Percentiles rank a stretch among this genome's conserved stretches.
These are phyloP conservation scores for Barbarea vulgaris DNA, from an alignment of 345 rosid genomes.

Conservation along the genomic window DNA sequence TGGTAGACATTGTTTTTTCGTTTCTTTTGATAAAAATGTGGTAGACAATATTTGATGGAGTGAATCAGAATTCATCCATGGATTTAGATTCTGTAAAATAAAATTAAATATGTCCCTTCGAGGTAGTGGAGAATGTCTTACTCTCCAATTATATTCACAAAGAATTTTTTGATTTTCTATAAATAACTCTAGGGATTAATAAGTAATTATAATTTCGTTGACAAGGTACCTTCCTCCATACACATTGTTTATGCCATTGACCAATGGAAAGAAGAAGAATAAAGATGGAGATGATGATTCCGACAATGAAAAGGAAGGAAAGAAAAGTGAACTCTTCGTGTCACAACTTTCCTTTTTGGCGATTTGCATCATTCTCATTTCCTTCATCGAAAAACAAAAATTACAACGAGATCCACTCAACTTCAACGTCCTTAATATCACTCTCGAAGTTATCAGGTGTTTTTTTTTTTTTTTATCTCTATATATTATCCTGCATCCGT, in stretches of 20 bases:
- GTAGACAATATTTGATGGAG: slow-evolving; percentile 9
- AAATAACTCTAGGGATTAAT: neutral
- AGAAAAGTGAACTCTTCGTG: slow-evolving; percentile 23
- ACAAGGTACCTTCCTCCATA: slow-evolving; percentile 71
- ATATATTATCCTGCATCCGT: neutral
- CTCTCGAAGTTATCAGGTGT: slow-evolving; percentile 66
- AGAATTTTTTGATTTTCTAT: neutral
- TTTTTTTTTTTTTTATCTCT: neutral
- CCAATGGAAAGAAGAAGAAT: neutral
- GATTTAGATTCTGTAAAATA: slow-evolving; percentile 3
- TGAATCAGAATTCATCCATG: slow-evolving; percentile 12
- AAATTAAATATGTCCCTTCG: neutral
- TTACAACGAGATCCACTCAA: slow-evolving; percentile 61
- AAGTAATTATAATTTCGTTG: neutral
- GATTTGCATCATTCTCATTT: slow-evolving; percentile 51
- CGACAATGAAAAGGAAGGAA: slow-evolving; percentile 2
- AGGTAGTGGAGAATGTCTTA: slow-evolving; percentile 10
- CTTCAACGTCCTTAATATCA: slow-evolving; percentile 57
- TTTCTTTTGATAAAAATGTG: neutral
- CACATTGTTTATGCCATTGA: slow-evolving; percentile 46
- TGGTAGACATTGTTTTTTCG: slow-evolving; percentile 1
- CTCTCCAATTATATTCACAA: neutral
- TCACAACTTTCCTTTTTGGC: slow-evolving; percentile 53
- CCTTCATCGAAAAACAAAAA: slow-evolving; percentile 54
- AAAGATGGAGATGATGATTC: slow-evolving; percentile 2